Base-by-base conservation (phyloP, 805 yeast genomes). In the Clavispora asparagi region DNA sequence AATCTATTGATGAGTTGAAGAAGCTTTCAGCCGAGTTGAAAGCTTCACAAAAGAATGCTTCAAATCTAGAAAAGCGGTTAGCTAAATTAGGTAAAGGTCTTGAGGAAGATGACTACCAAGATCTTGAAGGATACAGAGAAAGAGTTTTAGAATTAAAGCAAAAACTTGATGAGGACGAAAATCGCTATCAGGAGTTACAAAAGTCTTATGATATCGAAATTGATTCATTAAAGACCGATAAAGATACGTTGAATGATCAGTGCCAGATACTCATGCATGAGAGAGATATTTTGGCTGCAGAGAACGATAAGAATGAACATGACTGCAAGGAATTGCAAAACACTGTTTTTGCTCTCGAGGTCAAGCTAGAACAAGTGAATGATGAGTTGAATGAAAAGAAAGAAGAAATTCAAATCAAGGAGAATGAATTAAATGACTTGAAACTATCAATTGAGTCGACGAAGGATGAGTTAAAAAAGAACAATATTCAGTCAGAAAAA, bases 101-200 rank as follows among this genome's bases (percentile, higher is more conserved):
- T 7, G 9, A 10, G 2, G 17, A 7, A 17, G 39, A 41, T 19
- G 39, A 41, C 2, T 17, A 33, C 7, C 25, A 16, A 11, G 37
- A 33, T 16, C 19, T 40, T 8, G 44, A 47, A 37, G 51, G 40
- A 10, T 44, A 51, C 26, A 45, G 48, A 5, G 52, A 49, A 14
- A 45, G 42, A 10, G 48, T 51, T 27, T 39, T 49, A 2, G 50
- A 47, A 39, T 47, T 51, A 28, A 54, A 53, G 36, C 42, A 32
- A 28, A 40, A 46, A 14, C 43, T 51, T 26, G 43, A 47, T 27
- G 42, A 49, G 17, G 23, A 19, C 23, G 23, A 19, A 19, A 19
- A 19, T 5, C 23, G 23, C 5, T 19, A 19, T 19, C 23, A 19
- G 19, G 41, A 32, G 12, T 16, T 48, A 13, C 40, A 53, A 26